Evolutionary conservation across 176 grass and related monocot species (phyloP).

Genomic region (maize (Zea mays)): Zm-B73-REFERENCE-NAM-5.0 NC_050097.1:15879001-15879500

Average conservation of each 20-base stretch:
- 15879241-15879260: neutral
- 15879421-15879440: neutral
- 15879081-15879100: neutral
- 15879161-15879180: slow-evolving; percentile 59
- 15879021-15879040: neutral
- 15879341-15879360: neutral
- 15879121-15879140: neutral
- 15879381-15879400: neutral
- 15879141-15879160: slow-evolving; percentile 51
- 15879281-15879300: neutral
- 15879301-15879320: slow-evolving; percentile 6
- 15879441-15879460: neutral
- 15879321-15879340: neutral
- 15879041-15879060: neutral
- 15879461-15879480: no score
- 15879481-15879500: no score
- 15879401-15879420: neutral
- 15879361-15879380: neutral
- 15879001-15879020: slow-evolving; percentile 60
- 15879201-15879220: slow-evolving; percentile 30
- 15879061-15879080: neutral
- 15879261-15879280: neutral
- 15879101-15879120: slow-evolving; percentile 3
- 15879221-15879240: neutral
- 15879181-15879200: slow-evolving; percentile 69